phyloP scores from a whole-genome alignment of 345 rosid species.

The Eucalyptus marginata region DNA sequence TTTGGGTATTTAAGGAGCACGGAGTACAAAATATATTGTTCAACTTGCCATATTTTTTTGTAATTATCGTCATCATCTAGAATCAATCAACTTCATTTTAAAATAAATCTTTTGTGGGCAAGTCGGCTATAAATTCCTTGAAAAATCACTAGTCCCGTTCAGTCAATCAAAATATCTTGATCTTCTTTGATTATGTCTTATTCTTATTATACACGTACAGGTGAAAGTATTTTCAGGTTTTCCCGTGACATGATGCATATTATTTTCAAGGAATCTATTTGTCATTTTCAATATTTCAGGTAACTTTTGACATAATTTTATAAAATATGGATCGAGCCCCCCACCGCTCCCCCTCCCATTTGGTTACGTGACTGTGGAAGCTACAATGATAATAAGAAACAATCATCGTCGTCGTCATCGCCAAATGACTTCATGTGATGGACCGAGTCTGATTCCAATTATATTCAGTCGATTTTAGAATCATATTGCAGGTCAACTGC shows the following conservation, averaged over 20 bases:
- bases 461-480: background rate
- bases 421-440: background rate
- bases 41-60: too few species aligned
- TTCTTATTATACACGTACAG: background rate
- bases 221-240: background rate
- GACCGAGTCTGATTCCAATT: background rate
- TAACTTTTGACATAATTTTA: background rate
- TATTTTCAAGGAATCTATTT: background rate
- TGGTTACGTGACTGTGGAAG: background rate
- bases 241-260: background rate
- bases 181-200: background rate
- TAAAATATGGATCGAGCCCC: background rate
- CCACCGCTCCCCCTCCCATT: background rate
- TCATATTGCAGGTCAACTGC: background rate
- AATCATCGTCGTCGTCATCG: background rate
- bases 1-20: too few species aligned
- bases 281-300: background rate
- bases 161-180: background rate
- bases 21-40: too few species aligned
- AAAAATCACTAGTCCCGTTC: background rate
- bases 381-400: background rate
- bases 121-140: too few species aligned
- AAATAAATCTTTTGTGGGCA: background rate
- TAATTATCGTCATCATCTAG: rapidly evolving
- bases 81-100: background rate